phyloP scores from a whole-genome alignment of 768 basidiomycete species.

The Daedaleopsis nitida region DNA sequence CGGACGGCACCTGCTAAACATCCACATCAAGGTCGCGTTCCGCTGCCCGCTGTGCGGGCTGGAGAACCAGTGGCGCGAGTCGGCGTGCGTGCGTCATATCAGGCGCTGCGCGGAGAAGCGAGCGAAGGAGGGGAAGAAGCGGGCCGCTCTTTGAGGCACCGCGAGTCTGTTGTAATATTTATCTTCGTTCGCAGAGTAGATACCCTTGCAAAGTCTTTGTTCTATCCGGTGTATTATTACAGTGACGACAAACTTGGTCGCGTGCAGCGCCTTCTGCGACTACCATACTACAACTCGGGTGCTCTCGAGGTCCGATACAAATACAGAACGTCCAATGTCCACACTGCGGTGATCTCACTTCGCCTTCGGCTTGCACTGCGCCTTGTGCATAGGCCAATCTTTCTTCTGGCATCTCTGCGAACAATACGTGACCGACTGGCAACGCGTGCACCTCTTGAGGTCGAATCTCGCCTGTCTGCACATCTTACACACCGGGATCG shows the following conservation, averaged over 20 bases:
- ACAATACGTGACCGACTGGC: conserved; percentile 44
- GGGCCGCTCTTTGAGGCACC: background rate
- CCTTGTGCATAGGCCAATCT: conserved; percentile 50
- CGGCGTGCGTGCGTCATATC: conserved; percentile 14
- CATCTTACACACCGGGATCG: conserved; percentile 16
- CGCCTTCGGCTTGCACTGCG: conserved; percentile 22
- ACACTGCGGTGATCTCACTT: too few relatives aligned
- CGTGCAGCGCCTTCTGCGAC: too few relatives aligned
- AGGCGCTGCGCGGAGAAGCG: background rate
- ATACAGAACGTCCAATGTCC: too few relatives aligned
- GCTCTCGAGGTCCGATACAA: too few relatives aligned
- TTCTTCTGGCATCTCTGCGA: conserved; percentile 44
- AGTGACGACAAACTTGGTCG: too few relatives aligned
- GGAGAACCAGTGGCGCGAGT: conserved; percentile 11
- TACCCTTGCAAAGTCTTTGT: background rate
- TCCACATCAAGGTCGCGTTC: conserved; percentile 3
- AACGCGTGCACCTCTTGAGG: conserved; percentile 37
- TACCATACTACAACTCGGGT: too few relatives aligned
- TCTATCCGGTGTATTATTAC: too few relatives aligned
- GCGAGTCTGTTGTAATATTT: background rate
- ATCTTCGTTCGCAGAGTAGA: background rate
- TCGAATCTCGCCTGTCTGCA: conserved; percentile 27
- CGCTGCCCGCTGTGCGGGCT: conserved; percentile 6
- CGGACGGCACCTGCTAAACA: conserved; percentile 11
- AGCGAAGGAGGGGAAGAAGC: background rate